A percentile compares a stretch with the other conserved stretches of the same genome.
Conservation (phyloP, 2,329 filamentous ascomycete genomes). For the Colletotrichum shisoi region DNA sequence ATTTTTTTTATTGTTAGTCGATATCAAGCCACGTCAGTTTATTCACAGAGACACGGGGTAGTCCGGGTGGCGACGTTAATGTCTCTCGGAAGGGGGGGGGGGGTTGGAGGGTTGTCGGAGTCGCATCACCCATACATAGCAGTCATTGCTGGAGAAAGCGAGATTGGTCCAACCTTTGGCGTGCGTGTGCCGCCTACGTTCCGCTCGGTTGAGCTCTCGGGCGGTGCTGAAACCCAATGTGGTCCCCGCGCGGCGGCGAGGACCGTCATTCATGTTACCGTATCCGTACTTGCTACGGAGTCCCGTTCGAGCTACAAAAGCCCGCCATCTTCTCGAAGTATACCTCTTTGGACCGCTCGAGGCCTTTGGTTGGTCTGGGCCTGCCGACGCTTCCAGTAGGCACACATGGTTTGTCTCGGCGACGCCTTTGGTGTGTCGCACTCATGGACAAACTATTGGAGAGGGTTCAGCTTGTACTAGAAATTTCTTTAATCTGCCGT, state of each 20-base stretch:
- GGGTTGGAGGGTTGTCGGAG: background rate
- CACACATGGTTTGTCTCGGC: conserved; percentile 29
- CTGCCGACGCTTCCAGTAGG: conserved; percentile 21
- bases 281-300: background rate
- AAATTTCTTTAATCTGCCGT: conserved; percentile 13
- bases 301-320: conserved; percentile 23
- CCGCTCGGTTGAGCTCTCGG: conserved; percentile 31
- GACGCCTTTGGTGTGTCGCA: conserved; percentile 30
- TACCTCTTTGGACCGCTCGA: conserved; percentile 32
- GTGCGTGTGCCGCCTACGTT: conserved; percentile 2
- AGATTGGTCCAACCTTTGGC: background rate
- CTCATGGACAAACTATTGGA: background rate
- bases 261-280: conserved; percentile 7
- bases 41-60: background rate
- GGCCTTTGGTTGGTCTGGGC: conserved; percentile 18
- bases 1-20: background rate
- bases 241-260: conserved; percentile 13
- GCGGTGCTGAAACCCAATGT: conserved; percentile 33
- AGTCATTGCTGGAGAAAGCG: conserved; percentile 16
- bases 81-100: background rate
- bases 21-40: background rate
- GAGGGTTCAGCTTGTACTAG: conserved; percentile 5
- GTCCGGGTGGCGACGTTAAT: background rate
- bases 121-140: conserved; percentile 8
- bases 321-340: conserved; percentile 33